Percentiles rank a stretch among this genome's conserved stretches.
These are phyloP conservation scores for Ogataea methanolica DNA, from an alignment of 805 yeast species.

Conservation along the genomic window DNA sequence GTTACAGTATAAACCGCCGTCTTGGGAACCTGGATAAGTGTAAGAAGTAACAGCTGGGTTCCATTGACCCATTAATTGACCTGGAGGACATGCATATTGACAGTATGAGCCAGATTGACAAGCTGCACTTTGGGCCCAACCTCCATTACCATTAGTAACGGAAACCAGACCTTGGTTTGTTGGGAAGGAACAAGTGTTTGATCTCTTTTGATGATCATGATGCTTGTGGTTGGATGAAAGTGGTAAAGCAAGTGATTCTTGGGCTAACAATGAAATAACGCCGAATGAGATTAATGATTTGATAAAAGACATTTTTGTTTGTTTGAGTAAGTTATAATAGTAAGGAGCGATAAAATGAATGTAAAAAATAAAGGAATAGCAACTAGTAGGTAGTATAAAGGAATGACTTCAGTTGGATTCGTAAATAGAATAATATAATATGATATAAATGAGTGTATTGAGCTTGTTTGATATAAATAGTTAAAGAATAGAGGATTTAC, in stretches of 20 bases:
- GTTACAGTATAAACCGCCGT: conserved; percentile 83
- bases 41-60: conserved; percentile 70
- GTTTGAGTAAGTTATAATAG: not conserved
- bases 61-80: conserved; percentile 86
- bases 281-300: conserved; percentile 4
- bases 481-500: too few relatives aligned
- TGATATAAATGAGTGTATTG: not conserved
- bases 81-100: conserved; percentile 90
- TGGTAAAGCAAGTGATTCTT: conserved; percentile 11
- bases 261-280: conserved; percentile 8
- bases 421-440: not conserved
- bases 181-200: conserved; percentile 64
- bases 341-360: not conserved
- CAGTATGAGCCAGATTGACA: conserved; percentile 80
- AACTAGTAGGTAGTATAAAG: not conserved
- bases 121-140: conserved; percentile 82
- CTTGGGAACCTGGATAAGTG: conserved; percentile 68
- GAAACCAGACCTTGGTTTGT: conserved; percentile 60
- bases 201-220: conserved; percentile 23
- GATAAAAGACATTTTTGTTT: conserved; percentile 8
- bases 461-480: not conserved
- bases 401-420: conserved; percentile 5
- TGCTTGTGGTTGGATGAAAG: conserved; percentile 14
- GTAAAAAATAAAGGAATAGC: not conserved
- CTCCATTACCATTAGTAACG: conserved; percentile 61